phyloP scores from a whole-genome alignment of 2,329 filamentous ascomycete species.

The Diaporthe ilicicola region DNA sequence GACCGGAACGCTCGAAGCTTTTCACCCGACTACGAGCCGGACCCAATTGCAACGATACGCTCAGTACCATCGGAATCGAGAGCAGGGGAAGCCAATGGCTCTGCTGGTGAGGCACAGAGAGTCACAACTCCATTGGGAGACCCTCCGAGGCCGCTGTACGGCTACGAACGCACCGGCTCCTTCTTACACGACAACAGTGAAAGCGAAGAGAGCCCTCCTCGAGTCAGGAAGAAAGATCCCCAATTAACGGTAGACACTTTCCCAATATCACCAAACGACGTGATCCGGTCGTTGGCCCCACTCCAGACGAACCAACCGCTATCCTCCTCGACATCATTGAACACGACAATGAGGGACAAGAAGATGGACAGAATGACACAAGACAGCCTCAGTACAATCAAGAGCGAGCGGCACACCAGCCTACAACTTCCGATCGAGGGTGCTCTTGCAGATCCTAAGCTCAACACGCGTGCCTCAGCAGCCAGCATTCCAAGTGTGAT shows the following conservation, averaged over 20 bases:
- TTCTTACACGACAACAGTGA: slow-evolving; percentile 64
- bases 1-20: slow-evolving; percentile 65
- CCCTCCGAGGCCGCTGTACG: slow-evolving; percentile 43
- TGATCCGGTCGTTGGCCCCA: slow-evolving; percentile 20
- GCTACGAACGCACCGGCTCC: slow-evolving; percentile 51
- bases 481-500: slow-evolving; percentile 51
- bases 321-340: slow-evolving; percentile 23
- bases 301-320: slow-evolving; percentile 23
- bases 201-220: slow-evolving; percentile 50
- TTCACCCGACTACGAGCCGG: slow-evolving; percentile 79
- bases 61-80: slow-evolving; percentile 61
- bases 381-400: slow-evolving; percentile 40
- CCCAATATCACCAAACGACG: slow-evolving; percentile 1
- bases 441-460: slow-evolving; percentile 48
- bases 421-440: slow-evolving; percentile 55
- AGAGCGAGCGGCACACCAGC: slow-evolving; percentile 42
- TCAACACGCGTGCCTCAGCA: slow-evolving; percentile 42
- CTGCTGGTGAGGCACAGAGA: slow-evolving; percentile 33
- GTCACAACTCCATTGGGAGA: slow-evolving; percentile 46
- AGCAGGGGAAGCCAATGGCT: slow-evolving; percentile 39
- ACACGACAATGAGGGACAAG: slow-evolving; percentile 26
- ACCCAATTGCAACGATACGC: slow-evolving; percentile 75
- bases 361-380: slow-evolving; percentile 32
- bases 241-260: not conserved
- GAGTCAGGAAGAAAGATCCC: slow-evolving; percentile 22